A percentile compares a stretch with the other conserved stretches of the same genome.
phyloP scores from a whole-genome alignment of 169 alveolate species.

The Cryptosporidium viatorum region DNA sequence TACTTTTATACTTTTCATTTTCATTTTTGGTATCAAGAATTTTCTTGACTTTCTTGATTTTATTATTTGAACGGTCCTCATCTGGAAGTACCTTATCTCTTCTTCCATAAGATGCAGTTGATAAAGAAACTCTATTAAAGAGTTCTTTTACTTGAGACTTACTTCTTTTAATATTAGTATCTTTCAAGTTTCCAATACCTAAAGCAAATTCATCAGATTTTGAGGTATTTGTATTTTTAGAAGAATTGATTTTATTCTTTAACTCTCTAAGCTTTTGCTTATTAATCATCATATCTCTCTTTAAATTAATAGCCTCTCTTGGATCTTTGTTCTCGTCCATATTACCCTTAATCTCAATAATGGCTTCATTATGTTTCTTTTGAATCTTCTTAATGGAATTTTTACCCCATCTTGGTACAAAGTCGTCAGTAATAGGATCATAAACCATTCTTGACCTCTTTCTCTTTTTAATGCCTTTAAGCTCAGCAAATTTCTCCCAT shows the following conservation, averaged over 20 bases:
- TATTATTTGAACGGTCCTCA: slow-evolving; percentile 25
- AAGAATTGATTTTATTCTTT: slow-evolving; percentile 30
- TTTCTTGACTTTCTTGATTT: slow-evolving; percentile 23
- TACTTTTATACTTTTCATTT: slow-evolving; percentile 31
- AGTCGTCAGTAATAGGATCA: slow-evolving; percentile 83
- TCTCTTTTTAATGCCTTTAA: slow-evolving; percentile 82
- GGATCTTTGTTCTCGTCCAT: slow-evolving; percentile 34
- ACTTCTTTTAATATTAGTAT: slow-evolving; percentile 32
- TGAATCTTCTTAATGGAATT: slow-evolving; percentile 82
- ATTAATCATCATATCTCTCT: slow-evolving; percentile 21
- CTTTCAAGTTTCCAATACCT: slow-evolving; percentile 43
- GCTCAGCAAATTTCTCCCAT: slow-evolving; percentile 88
- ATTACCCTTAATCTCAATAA: slow-evolving; percentile 83
- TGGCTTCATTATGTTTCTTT: slow-evolving; percentile 79
- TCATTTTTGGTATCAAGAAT: slow-evolving; percentile 34
- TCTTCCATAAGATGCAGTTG: slow-evolving; percentile 75
- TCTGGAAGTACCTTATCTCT: slow-evolving; percentile 35
- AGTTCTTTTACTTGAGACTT: slow-evolving; percentile 23
- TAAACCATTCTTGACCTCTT: slow-evolving; percentile 86
- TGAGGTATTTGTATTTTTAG: neutral
- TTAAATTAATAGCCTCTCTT: slow-evolving; percentile 12
- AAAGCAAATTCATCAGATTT: slow-evolving; percentile 9
- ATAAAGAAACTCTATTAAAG: slow-evolving; percentile 53
- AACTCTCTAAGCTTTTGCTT: slow-evolving; percentile 66
- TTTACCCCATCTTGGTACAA: slow-evolving; percentile 88